Evolutionary conservation across 257 asterid species (phyloP).

Genomic region (Ocimum tenuiflorum): DNA sequence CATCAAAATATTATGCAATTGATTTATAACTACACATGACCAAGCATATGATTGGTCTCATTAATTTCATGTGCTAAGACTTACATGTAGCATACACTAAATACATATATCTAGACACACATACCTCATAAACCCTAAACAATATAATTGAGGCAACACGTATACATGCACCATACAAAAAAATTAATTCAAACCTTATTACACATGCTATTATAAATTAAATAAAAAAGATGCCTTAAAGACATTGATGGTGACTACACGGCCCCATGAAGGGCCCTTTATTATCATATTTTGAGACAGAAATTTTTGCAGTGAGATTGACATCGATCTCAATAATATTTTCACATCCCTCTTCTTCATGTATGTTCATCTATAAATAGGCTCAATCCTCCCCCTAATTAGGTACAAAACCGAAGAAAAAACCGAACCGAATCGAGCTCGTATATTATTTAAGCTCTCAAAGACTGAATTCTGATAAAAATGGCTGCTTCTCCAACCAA

Average conservation of each 20-base stretch:
- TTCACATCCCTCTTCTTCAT: background rate
- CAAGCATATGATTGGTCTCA: conserved; percentile 19
- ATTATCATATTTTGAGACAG: background rate
- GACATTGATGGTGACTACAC: conserved; percentile 24
- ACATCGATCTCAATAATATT: conserved; percentile 6
- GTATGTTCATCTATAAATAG: conserved; percentile 17
- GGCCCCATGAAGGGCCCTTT: conserved; percentile 14
- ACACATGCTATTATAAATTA: background rate
- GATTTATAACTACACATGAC: conserved; percentile 8
- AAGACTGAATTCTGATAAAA: background rate
- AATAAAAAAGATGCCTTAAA: background rate
- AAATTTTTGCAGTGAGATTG: conserved; percentile 3
- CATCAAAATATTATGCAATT: conserved; percentile 4
- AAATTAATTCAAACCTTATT: background rate
- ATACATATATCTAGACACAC: no score
- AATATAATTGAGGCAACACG: background rate
- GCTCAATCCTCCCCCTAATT: background rate
- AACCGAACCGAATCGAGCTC: background rate
- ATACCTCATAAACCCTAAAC: background rate
- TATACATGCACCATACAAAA: background rate
- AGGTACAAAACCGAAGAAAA: background rate
- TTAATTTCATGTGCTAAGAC: background rate
- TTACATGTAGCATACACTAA: background rate
- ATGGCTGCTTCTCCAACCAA: conserved; percentile 20
- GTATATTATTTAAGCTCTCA: background rate